A percentile compares a stretch with the other conserved stretches of the same genome.
phyloP scores from a whole-genome alignment of 2,329 filamentous ascomycete genomes.

The Diaporthe caulivora region DNA sequence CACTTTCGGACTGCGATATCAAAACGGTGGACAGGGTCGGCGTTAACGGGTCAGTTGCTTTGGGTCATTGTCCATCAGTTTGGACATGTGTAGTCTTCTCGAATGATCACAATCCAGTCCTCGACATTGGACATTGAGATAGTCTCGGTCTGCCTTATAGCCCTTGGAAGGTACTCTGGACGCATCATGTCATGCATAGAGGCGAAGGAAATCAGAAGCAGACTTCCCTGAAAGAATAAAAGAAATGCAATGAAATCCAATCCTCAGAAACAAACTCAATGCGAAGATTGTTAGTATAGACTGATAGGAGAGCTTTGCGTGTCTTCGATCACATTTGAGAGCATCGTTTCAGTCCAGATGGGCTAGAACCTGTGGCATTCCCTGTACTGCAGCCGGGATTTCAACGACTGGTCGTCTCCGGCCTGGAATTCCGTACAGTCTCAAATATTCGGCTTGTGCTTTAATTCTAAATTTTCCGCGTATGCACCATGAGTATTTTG shows the following conservation, averaged over 20 bases:
- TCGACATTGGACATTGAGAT: background rate
- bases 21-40: slow-evolving; percentile 30
- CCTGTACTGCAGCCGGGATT: too few species aligned
- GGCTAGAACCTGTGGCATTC: too few species aligned
- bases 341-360: too few species aligned
- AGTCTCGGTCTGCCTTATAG: background rate
- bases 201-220: background rate
- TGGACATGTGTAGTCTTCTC: background rate
- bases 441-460: too few species aligned
- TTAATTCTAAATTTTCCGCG: too few species aligned
- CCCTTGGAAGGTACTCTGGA: background rate
- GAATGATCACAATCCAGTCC: background rate
- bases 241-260: background rate
- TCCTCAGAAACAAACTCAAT: background rate
- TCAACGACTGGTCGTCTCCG: too few species aligned
- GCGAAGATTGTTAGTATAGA: too few species aligned
- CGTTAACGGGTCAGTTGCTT: slow-evolving; percentile 37
- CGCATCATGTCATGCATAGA: background rate
- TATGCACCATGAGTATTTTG: too few species aligned
- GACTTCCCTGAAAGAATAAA: background rate
- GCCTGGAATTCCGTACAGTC: too few species aligned
- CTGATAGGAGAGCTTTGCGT: too few species aligned
- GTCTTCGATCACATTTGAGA: too few species aligned
- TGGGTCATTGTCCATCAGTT: slow-evolving; percentile 24
- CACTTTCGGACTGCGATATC: slow-evolving; percentile 11